These are phyloP conservation scores for Styphnolobium japonicum DNA, from an alignment of 306 rosid genomes.

Conservation along the genomic window DNA sequence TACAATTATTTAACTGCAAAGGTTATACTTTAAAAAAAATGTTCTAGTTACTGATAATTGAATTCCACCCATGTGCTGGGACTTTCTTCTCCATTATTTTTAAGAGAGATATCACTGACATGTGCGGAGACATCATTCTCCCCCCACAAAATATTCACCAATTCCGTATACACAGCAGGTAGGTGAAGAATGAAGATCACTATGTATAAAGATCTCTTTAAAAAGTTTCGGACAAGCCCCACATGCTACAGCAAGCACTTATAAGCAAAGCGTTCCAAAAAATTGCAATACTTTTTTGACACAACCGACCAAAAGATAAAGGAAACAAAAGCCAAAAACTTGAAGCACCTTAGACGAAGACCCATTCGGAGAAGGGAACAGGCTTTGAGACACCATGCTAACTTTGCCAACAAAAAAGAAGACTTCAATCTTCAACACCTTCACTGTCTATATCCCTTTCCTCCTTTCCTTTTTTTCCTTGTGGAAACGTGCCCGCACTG, in stretches of 20 bases:
- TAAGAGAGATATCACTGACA: conserved; percentile 22
- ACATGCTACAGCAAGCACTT: conserved; percentile 33
- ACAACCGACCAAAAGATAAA: conserved; percentile 56
- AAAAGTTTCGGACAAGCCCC: conserved; percentile 36
- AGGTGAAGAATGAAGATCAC: conserved; percentile 39
- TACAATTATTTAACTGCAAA: not conserved
- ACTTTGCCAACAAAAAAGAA: conserved; percentile 38
- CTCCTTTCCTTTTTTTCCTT: conserved; percentile 29
- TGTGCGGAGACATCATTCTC: conserved; percentile 40
- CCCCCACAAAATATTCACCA: conserved; percentile 30
- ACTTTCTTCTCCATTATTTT: conserved; percentile 3
- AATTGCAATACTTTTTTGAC: conserved; percentile 33
- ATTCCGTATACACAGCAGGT: conserved; percentile 3
- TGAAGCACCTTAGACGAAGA: conserved; percentile 37
- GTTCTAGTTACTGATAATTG: not conserved
- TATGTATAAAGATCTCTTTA: conserved; percentile 22
- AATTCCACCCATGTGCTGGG: conserved; percentile 27
- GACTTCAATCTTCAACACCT: not conserved
- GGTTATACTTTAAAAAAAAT: not conserved
- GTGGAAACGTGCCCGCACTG: conserved; percentile 74
- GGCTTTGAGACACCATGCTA: conserved; percentile 39
- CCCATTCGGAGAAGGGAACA: conserved; percentile 26
- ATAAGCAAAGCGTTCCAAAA: conserved; percentile 23
- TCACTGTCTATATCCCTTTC: conserved; percentile 22
- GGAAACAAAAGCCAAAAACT: conserved; percentile 39